A percentile compares a stretch with the other conserved stretches of the same genome.
Evolutionary conservation across 2,329 filamentous ascomycete genomes (phyloP).

Genomic region (Blastomyces parvus): DNA sequence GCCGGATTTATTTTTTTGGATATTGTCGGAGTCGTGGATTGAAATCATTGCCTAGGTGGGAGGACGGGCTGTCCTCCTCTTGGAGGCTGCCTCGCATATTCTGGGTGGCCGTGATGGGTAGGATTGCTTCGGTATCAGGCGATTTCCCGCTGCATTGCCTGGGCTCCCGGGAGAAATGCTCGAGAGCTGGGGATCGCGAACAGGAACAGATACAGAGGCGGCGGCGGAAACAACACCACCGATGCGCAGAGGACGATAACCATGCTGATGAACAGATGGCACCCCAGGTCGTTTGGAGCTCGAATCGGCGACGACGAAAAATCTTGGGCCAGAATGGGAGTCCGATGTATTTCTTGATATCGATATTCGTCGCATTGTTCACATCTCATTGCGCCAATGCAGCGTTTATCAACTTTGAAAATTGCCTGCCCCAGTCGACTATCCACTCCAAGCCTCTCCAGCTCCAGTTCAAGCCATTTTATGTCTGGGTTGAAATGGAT

Average conservation of each 20-base stretch:
- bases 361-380: background rate
- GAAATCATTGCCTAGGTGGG: conserved; percentile 6
- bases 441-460: conserved; percentile 50
- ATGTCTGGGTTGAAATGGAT: conserved; percentile 56
- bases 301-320: background rate
- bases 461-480: conserved; percentile 71
- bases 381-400: conserved; percentile 45
- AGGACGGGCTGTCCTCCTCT: conserved; percentile 16
- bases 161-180: background rate
- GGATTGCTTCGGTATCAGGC: background rate
- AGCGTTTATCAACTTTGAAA: conserved; percentile 67
- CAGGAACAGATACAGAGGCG: background rate
- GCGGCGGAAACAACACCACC: background rate
- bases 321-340: background rate
- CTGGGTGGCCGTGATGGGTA: conserved; percentile 12
- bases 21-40: conserved; percentile 8
- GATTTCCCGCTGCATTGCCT: background rate
- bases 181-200: background rate
- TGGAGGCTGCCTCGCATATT: conserved; percentile 12
- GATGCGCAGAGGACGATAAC: background rate
- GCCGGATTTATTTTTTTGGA: background rate
- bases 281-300: background rate
- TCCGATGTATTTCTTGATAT: background rate
- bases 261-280: background rate
- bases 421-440: conserved; percentile 59